phyloP scores from a whole-genome alignment of 2,329 filamentous ascomycete genomes.

The Diaporthe sp. region DNA sequence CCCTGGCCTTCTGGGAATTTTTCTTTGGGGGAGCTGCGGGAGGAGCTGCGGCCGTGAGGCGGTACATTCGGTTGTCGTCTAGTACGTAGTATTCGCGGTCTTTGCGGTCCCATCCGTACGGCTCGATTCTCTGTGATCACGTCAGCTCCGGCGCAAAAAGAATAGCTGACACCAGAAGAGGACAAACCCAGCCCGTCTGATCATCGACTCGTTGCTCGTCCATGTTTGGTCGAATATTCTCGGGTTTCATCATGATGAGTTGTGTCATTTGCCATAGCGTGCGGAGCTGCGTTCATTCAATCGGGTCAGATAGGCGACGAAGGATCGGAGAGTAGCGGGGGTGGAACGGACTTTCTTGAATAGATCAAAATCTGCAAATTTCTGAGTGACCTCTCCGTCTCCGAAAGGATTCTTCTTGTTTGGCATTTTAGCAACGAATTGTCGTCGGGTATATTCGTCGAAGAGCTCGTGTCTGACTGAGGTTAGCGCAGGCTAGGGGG shows the following conservation, averaged over 20 bases:
- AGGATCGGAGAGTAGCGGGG: background rate
- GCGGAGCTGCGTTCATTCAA: conserved; percentile 65
- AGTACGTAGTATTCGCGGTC: conserved; percentile 91
- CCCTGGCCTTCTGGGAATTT: conserved; percentile 76
- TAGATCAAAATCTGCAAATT: conserved; percentile 85
- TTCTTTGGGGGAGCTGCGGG: conserved; percentile 69
- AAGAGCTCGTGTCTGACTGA: conserved; percentile 82
- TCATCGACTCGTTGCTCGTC: conserved; percentile 84
- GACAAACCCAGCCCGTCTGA: conserved; percentile 85
- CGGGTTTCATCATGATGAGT: conserved; percentile 90
- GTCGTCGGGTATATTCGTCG: conserved; percentile 91
- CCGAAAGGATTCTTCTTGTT: conserved; percentile 85
- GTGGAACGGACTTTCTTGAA: conserved; percentile 76
- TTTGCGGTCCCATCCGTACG: conserved; percentile 88
- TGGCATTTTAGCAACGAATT: conserved; percentile 87
- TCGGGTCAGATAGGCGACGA: background rate
- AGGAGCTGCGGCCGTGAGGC: conserved; percentile 81
- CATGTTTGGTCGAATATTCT: conserved; percentile 89
- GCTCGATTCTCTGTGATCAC: conserved; percentile 75
- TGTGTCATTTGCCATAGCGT: conserved; percentile 90
- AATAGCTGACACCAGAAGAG: conserved; percentile 48
- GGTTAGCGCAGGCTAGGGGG: conserved; percentile 18
- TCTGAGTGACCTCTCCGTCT: conserved; percentile 76
- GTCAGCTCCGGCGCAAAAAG: conserved; percentile 45
- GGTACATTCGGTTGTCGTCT: conserved; percentile 94